Evolutionary conservation across 1,139 yeast genomes (phyloP), one percentile per base, ranked within the genome.

Genomic region (Saccharomyces hybrid): DNA sequence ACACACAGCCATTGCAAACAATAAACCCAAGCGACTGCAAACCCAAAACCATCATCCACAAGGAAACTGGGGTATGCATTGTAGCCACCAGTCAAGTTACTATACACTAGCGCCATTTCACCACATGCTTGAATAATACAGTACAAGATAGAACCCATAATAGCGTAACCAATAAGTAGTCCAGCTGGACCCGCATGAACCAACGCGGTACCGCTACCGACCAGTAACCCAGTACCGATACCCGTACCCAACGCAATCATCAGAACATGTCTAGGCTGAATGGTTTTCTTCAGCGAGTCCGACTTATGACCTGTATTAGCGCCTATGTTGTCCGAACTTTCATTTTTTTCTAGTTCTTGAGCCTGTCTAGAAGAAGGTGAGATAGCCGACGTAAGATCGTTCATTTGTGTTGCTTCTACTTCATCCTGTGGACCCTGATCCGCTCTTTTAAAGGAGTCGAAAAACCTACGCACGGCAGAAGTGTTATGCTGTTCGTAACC

Each of bases 221-320:
- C 84, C 57, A 82, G 77, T 52, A 86, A 71, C 54, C 93, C 93
- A 3, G 89, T 83, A 72, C 96, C 96, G 55, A 88, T 85, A 60
- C 91, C 86, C 25, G 95, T 88, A 19, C 95, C 96, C 51, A 88
- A 77, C 42, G 95, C 88, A 59, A 89, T 86, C 85, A 85, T 80
- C 62, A 83, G 80, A 56, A 80, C 68, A 63, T 80, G 83, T 54
- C 83, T 70, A 27, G 78, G 73, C 55, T 74, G 74, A 51, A 81
- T 75, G 27, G 80, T 79, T 53, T 81, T 75, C 59, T 78, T 77
- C 53, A 81, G 73, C 46, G 67, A 64, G 48, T 54, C 61, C 52
- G 44, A 38, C 25, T 63, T 57, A 23, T 56, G 58, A 6, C 52
- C 48, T 26, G 57, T 48, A 14, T 48, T 28, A 9, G 49, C 23